Evolutionary conservation across 345 rosid genomes (phyloP).

Genomic region (Lenwebbia sp.): DNA sequence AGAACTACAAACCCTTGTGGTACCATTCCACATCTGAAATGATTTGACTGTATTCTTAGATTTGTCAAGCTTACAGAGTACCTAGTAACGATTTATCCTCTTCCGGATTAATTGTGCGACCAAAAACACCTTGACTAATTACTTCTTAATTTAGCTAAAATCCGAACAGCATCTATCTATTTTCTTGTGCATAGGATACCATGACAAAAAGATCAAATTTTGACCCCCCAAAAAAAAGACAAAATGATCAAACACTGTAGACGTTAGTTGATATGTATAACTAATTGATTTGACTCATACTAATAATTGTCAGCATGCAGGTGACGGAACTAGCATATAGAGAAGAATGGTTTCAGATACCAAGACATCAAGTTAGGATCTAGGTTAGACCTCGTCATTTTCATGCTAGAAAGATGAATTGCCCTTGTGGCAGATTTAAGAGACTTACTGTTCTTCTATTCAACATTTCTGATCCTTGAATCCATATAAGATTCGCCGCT

Average conservation of each 20-base stretch:
- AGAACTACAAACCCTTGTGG: no score
- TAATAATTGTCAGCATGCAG: background rate
- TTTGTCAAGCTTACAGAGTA: constrained; percentile 1
- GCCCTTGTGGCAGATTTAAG: constrained; percentile 26
- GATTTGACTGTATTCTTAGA: background rate
- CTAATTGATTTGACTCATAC: background rate
- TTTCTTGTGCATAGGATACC: background rate
- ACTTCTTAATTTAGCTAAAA: no score
- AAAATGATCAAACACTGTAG: background rate
- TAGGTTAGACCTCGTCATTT: constrained; percentile 29
- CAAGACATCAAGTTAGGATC: background rate
- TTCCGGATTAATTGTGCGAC: constrained; percentile 1
- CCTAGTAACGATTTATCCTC: constrained; percentile 34
- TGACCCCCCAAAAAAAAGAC: no score
- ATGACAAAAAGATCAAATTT: background rate
- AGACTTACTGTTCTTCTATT: constrained; percentile 6
- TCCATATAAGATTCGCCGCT: constrained; percentile 20
- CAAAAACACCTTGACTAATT: no score
- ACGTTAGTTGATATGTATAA: background rate
- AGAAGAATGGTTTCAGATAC: background rate
- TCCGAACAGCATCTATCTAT: background rate
- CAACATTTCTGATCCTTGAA: constrained; percentile 19
- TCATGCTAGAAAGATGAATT: constrained; percentile 31
- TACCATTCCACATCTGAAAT: background rate
- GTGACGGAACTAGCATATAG: background rate